Conservation (phyloP, 768 basidiomycete species). For the Boletus rex-veris region DNA sequence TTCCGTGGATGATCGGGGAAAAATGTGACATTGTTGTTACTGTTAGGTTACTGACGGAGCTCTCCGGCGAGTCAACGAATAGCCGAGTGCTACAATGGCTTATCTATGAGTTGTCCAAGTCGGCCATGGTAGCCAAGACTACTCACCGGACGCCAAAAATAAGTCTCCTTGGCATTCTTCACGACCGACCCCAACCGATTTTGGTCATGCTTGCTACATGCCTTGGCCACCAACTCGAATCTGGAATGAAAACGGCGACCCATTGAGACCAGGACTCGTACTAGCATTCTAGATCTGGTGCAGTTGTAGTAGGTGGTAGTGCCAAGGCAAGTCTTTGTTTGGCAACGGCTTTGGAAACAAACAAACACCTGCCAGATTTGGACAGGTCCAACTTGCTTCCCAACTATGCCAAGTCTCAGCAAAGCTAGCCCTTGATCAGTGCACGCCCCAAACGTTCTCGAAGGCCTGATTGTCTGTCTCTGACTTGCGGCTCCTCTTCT, state of each 20-base stretch:
- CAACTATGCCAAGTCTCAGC: slow-evolving; percentile 1
- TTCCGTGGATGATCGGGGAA: slow-evolving; percentile 5
- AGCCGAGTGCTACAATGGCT: neutral
- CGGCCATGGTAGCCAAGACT: neutral
- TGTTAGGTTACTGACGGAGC: slow-evolving; percentile 2
- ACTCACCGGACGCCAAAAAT: neutral
- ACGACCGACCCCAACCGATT: neutral
- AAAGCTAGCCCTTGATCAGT: neutral
- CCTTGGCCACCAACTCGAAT: neutral
- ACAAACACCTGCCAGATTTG: slow-evolving; percentile 23
- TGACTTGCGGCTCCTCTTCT: no score
- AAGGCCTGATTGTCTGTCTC: neutral
- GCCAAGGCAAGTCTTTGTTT: slow-evolving; percentile 18
- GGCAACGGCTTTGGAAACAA: slow-evolving; percentile 29
- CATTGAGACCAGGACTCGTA: no score
- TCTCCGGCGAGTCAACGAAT: neutral
- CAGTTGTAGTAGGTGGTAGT: neutral
- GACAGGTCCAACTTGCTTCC: neutral
- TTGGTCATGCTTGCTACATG: neutral
- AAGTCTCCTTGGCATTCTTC: neutral
- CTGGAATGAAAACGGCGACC: neutral
- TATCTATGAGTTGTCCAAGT: neutral
- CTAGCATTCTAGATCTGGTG: no score
- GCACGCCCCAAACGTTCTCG: slow-evolving; percentile 6
- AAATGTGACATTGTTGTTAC: slow-evolving; percentile 8